A percentile compares a stretch with the other conserved stretches of the same genome.
These are phyloP conservation scores for Cerioporus squamosus DNA, from an alignment of 1,284 basidiomycete species.

Conservation along the genomic window DNA sequence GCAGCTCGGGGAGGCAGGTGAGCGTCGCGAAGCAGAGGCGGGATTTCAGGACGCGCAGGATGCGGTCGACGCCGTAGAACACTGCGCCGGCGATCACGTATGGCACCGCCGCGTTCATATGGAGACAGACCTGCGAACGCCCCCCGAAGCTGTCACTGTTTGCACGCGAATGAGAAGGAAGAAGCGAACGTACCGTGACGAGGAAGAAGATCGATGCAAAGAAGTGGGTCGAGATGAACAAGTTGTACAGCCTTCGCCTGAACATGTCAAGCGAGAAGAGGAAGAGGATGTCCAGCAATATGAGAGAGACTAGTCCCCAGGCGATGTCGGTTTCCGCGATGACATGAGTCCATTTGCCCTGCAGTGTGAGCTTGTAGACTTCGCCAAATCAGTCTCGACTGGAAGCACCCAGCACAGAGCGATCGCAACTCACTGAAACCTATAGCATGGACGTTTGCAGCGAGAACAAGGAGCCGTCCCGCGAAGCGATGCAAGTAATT, in stretches of 20 bases:
- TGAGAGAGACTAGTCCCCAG: constrained; percentile 58
- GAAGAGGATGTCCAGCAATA: constrained; percentile 54
- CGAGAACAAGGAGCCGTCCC: constrained; percentile 65
- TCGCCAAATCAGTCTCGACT: neutral
- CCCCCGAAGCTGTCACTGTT: constrained; percentile 44
- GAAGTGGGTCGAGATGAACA: constrained; percentile 57
- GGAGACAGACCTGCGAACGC: neutral
- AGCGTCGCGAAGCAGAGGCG: constrained; percentile 61
- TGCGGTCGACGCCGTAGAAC: constrained; percentile 66
- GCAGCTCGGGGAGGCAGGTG: constrained; percentile 56
- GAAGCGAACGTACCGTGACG: constrained; percentile 45
- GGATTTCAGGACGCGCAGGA: constrained; percentile 69
- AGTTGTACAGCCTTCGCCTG: constrained; percentile 60
- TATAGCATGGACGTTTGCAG: constrained; percentile 68
- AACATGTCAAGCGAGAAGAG: constrained; percentile 49
- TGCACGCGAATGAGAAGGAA: too few species aligned
- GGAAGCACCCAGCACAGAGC: too few species aligned
- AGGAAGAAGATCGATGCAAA: constrained; percentile 48
- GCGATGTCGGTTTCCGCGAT: constrained; percentile 39
- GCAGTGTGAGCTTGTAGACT: constrained; percentile 65
- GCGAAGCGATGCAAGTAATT: constrained; percentile 81
- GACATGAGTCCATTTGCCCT: constrained; percentile 43
- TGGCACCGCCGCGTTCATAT: constrained; percentile 28
- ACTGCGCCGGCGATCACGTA: constrained; percentile 56
- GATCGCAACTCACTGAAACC: constrained; percentile 55